Evolutionary conservation across 192 early-diverging fungal genomes (phyloP).

Genomic region (Rhizophagus sp.): DNA sequence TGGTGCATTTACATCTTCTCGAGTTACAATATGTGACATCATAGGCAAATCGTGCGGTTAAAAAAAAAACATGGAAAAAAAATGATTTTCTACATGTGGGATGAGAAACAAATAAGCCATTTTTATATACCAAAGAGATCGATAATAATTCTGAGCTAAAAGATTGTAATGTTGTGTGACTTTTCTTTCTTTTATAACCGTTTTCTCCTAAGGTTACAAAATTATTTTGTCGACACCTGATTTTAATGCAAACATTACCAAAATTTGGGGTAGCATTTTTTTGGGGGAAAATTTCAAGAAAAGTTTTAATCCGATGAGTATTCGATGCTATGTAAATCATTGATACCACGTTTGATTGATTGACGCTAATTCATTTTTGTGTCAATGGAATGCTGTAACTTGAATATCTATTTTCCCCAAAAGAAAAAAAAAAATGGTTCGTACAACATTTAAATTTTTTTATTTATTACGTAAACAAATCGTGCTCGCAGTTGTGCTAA

Average conservation of each 20-base stretch:
- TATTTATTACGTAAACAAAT: too few species aligned
- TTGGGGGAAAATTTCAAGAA: constrained; percentile 4
- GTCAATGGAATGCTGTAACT: too few species aligned
- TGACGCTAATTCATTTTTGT: too few species aligned
- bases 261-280: constrained; percentile 28
- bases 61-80: not conserved
- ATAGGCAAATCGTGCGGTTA: not conserved
- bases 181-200: not conserved
- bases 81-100: not conserved
- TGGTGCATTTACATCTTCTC: not conserved
- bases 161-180: not conserved
- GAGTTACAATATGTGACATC: not conserved
- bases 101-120: not conserved
- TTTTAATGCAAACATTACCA: constrained; percentile 15
- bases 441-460: too few species aligned
- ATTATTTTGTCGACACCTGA: not conserved
- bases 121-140: not conserved
- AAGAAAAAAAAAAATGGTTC: too few species aligned
- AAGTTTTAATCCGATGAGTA: not conserved
- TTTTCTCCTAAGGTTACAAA: not conserved
- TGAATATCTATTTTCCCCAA: too few species aligned
- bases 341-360: not conserved
- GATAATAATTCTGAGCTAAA: not conserved
- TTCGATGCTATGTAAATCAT: not conserved
- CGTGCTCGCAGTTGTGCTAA: too few species aligned